phyloP scores from a whole-genome alignment of 371 early-diverging fungal genomes.

The Thermomucor indicae-seudaticae region DNA sequence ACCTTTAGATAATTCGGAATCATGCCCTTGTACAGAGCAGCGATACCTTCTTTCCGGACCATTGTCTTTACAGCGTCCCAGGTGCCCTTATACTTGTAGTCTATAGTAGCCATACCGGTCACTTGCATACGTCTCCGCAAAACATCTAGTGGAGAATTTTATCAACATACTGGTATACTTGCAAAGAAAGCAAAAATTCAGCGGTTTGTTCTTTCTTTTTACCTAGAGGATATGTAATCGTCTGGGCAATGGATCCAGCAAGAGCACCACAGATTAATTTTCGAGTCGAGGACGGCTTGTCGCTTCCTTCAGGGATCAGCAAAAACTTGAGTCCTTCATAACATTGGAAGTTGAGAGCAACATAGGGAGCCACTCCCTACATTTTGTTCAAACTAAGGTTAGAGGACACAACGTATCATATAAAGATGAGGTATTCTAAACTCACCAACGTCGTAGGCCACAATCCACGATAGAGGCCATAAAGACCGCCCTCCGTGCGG shows the following conservation, averaged over 20 bases:
- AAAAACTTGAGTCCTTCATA: conserved; percentile 74
- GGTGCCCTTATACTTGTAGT: conserved; percentile 72
- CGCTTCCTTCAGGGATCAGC: conserved; percentile 63
- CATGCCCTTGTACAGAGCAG: conserved; percentile 59
- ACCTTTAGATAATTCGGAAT: conserved; percentile 82
- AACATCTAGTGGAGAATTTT: conserved; percentile 48
- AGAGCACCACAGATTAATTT: conserved; percentile 84
- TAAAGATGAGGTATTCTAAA: no score
- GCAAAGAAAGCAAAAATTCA: neutral
- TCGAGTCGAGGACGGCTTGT: conserved; percentile 55
- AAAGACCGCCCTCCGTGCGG: conserved; percentile 72
- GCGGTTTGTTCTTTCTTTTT: conserved; percentile 20
- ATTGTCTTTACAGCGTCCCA: conserved; percentile 72
- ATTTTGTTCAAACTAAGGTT: neutral
- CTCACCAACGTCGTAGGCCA: conserved; percentile 77
- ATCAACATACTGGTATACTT: neutral
- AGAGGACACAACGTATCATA: no score
- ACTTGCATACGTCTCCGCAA: conserved; percentile 86
- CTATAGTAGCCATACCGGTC: conserved; percentile 70
- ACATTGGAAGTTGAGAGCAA: conserved; percentile 82
- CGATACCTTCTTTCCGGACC: conserved; percentile 65
- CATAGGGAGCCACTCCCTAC: conserved; percentile 84
- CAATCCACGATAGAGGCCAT: conserved; percentile 82
- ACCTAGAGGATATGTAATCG: conserved; percentile 85
- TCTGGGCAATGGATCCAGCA: conserved; percentile 88